Evolutionary conservation across 176 grass and related monocot genomes (phyloP).

Genomic region (Hordeum vulgare): MorexV3_pseudomolecules_assembly NC_058522.1:575790153-575790652

Average conservation of each 20-base stretch:
- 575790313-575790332: neutral
- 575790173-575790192: conserved; percentile 53
- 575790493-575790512: conserved; percentile 95
- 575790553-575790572: conserved; percentile 97
- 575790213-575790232: conserved; percentile 73
- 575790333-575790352: neutral
- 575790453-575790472: conserved; percentile 68
- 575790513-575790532: conserved; percentile 70
- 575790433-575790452: conserved; percentile 84
- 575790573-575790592: conserved; percentile 61
- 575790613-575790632: conserved; percentile 91
- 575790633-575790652: conserved; percentile 69
- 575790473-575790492: conserved; percentile 84
- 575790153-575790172: conserved; percentile 55
- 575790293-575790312: conserved; percentile 1
- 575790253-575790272: conserved; percentile 61
- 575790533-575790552: conserved; percentile 90
- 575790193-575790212: conserved; percentile 82
- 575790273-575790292: conserved; percentile 74
- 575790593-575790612: conserved; percentile 65
- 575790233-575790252: conserved; percentile 52
- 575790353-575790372: neutral
- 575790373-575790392: neutral
- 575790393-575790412: conserved; percentile 47
- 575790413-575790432: conserved; percentile 92